These are phyloP conservation scores for Magnolia sinica DNA, from an alignment of 164 flowering plant species.

Conservation along the genomic window DNA sequence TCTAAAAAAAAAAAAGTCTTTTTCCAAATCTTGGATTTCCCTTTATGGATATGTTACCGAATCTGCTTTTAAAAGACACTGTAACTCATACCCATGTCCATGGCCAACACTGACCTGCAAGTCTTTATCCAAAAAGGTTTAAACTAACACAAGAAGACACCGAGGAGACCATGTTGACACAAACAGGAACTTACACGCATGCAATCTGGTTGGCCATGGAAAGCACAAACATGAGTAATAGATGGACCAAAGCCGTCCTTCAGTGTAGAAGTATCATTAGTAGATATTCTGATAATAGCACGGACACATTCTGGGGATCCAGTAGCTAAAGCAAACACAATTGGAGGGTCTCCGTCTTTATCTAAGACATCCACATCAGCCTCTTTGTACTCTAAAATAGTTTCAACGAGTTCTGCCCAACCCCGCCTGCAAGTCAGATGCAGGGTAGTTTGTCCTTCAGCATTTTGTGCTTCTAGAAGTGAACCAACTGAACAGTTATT, in stretches of 20 bases:
- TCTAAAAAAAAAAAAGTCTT: too few species aligned
- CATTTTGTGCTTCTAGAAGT: conserved; percentile 79
- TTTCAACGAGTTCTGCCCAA: conserved; percentile 74
- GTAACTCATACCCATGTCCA: too few species aligned
- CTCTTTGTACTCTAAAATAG: conserved; percentile 66
- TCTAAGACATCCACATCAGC: conserved; percentile 87
- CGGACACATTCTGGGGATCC: conserved; percentile 94
- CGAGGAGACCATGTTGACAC: neutral
- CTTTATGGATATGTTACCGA: too few species aligned
- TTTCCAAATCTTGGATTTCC: too few species aligned
- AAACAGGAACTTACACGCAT: conserved; percentile 71
- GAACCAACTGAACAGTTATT: conserved; percentile 36
- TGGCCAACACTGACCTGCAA: too few species aligned
- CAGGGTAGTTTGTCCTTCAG: conserved; percentile 95
- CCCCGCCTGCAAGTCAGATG: conserved; percentile 97
- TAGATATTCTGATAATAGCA: conserved; percentile 66
- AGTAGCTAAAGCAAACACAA: conserved; percentile 97
- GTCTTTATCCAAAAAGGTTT: too few species aligned
- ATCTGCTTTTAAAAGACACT: too few species aligned
- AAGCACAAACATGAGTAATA: conserved; percentile 96
- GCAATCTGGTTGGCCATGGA: conserved; percentile 99
- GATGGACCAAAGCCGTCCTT: conserved; percentile 94
- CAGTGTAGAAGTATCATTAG: conserved; percentile 76
- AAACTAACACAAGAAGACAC: conserved; percentile 2
- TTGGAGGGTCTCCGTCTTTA: conserved; percentile 97